A percentile compares a stretch with the other conserved stretches of the same genome.
Conservation (phyloP, 331 rosid species). For the Spiraea crenata region DNA sequence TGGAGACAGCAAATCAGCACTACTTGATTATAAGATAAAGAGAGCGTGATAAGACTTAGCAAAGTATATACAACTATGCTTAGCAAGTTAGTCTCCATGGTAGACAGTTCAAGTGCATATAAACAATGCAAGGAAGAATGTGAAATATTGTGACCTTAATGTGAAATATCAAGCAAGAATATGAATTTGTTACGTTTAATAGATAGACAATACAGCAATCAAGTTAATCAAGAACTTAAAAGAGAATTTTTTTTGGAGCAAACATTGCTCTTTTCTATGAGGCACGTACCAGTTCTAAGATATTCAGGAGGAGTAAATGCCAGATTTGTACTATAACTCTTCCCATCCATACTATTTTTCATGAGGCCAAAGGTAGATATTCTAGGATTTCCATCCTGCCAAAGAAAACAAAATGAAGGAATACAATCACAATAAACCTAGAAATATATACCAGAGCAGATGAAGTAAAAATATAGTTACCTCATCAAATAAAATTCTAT, state of each 20-base stretch:
- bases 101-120: no score
- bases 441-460: neutral
- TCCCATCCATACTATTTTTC: constrained; percentile 91
- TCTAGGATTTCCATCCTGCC: constrained; percentile 85
- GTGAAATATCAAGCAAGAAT: neutral
- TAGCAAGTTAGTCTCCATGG: neutral
- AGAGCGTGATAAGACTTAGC: no score
- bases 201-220: neutral
- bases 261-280: neutral
- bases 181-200: neutral
- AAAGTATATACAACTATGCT: neutral
- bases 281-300: constrained; percentile 68
- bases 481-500: constrained; percentile 82
- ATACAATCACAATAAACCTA: constrained; percentile 16
- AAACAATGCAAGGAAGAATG: no score
- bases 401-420: constrained; percentile 24
- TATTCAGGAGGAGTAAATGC: constrained; percentile 93
- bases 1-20: neutral
- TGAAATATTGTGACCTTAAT: no score
- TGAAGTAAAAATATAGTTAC: constrained; percentile 31
- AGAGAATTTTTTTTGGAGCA: constrained; percentile 1
- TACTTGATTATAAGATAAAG: neutral
- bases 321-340: constrained; percentile 86
- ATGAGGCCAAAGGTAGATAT: constrained; percentile 77
- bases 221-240: constrained; percentile 8